Evolutionary conservation across 2,329 filamentous ascomycete species (phyloP), one percentile per base, ranked within the genome.

Genomic region (Aspergillus nomiae): DNA sequence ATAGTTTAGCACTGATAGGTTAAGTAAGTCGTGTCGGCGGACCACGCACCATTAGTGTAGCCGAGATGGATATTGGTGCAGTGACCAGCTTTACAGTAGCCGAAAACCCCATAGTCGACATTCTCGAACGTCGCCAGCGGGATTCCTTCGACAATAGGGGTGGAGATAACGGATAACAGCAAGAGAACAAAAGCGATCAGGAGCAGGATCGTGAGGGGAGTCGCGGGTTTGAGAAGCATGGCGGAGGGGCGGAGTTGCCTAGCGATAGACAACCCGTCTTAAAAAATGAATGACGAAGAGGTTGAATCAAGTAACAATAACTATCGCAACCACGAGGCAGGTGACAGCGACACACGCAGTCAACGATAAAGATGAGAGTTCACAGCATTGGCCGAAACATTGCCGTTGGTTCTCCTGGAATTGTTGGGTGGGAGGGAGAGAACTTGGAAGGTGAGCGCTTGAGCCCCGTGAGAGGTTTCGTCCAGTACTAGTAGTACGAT

Each of bases 61-160:
- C 94, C 95, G 71, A 99, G 86, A 74, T 90, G 86, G 67, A 94
- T 87, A 46, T 83, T 82, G 72, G 87, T 91, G 78, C 95, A 98
- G 63, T 79, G 73, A 65, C 76, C 77, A 45, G 80, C 82, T 67
- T 87, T 84, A 79, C 95, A 99, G 73, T 88, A 96, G 30, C 95
- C 95, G 81, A 98, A 94, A 56, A 98, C 94, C 56, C 95, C 95
- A 82, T 96, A 97, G 69, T 89, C 89, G 70, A 92, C 87, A 71
- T 90, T 89, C 48, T 89, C 81, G 74, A 89, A 94, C 58, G 87
- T 89, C 43, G 91, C 94, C 48, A 99, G 84, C 11, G 93, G 92
- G 54, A 99, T 96, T 30, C 84, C 86, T 74, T 90, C 89, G 75
- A 98, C 90, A 69, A 99, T 88, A 21, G 95, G 95, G 0, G 92